These are phyloP conservation scores for Pleurotus tuoliensis DNA, from an alignment of 768 basidiomycete genomes.

Conservation along the genomic window DNA sequence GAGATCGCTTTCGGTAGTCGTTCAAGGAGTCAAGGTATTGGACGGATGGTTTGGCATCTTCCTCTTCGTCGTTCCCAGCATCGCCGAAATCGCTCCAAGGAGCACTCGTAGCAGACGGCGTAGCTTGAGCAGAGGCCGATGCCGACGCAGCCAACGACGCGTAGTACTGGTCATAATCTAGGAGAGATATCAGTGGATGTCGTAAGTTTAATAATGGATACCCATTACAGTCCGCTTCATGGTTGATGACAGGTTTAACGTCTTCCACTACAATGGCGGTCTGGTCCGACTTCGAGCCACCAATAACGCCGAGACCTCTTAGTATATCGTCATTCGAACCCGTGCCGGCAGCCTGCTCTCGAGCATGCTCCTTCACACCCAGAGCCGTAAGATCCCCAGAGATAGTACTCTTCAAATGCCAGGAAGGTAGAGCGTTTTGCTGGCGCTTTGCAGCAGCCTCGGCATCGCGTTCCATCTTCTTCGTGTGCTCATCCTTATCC, in stretches of 20 bases:
- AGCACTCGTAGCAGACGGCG: slow-evolving; percentile 52
- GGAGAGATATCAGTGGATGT: background rate
- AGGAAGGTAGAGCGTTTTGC: slow-evolving; percentile 89
- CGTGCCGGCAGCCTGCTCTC: slow-evolving; percentile 35
- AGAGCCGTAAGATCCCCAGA: slow-evolving; percentile 88
- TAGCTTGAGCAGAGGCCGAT: slow-evolving; percentile 53
- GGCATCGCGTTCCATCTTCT: slow-evolving; percentile 68
- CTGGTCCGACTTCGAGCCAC: slow-evolving; percentile 24
- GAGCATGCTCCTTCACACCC: slow-evolving; percentile 70
- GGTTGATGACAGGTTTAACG: slow-evolving; percentile 43
- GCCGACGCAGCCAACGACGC: slow-evolving; percentile 66
- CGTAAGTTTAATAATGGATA: background rate
- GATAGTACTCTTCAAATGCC: slow-evolving; percentile 96
- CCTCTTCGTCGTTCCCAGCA: slow-evolving; percentile 54
- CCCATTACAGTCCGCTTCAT: slow-evolving; percentile 58
- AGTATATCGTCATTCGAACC: slow-evolving; percentile 70
- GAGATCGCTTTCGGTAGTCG: slow-evolving; percentile 70
- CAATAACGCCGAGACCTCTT: slow-evolving; percentile 60
- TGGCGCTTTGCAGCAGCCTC: slow-evolving; percentile 82
- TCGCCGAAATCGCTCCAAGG: slow-evolving; percentile 47
- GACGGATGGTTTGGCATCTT: slow-evolving; percentile 63
- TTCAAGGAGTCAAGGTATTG: slow-evolving; percentile 68
- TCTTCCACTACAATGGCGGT: slow-evolving; percentile 20
- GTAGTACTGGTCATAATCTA: slow-evolving; percentile 83
- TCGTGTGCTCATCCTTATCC: slow-evolving; percentile 82